These are phyloP conservation scores for Trifolium subterraneum DNA, from an alignment of 306 rosid genomes.

Conservation along the genomic window DNA sequence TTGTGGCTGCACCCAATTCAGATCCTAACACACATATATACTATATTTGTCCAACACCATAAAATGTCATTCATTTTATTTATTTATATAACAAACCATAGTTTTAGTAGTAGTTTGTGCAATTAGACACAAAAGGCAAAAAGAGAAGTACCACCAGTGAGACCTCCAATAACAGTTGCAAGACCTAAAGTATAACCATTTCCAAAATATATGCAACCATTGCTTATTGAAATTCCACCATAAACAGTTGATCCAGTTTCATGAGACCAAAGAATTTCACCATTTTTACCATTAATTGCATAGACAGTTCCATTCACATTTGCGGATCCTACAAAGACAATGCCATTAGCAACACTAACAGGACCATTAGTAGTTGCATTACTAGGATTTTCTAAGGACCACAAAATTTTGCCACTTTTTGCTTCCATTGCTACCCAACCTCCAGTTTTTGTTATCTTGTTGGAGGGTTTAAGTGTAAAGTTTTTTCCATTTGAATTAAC, in stretches of 20 bases:
- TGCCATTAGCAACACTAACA: slow-evolving; percentile 62
- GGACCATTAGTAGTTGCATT: slow-evolving; percentile 44
- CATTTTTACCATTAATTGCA: slow-evolving; percentile 50
- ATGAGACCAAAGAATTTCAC: slow-evolving; percentile 57
- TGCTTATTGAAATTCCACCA: slow-evolving; percentile 56
- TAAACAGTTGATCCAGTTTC: slow-evolving; percentile 49
- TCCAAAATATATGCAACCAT: slow-evolving; percentile 62
- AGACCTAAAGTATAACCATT: slow-evolving; percentile 36
- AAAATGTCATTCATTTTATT: not conserved
- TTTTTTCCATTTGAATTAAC: slow-evolving; percentile 43
- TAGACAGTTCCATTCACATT: slow-evolving; percentile 48
- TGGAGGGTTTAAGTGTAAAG: slow-evolving; percentile 59
- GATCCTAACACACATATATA: too few species aligned
- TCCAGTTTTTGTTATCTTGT: slow-evolving; percentile 44
- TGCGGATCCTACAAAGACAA: slow-evolving; percentile 58
- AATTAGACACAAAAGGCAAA: slow-evolving; percentile 47
- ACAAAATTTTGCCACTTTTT: slow-evolving; percentile 43
- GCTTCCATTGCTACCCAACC: slow-evolving; percentile 72
- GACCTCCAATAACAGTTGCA: not conserved
- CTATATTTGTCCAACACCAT: slow-evolving; percentile 30
- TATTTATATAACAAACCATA: too few species aligned
- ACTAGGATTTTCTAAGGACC: slow-evolving; percentile 40
- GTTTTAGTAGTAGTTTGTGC: not conserved
- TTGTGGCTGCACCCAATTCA: too few species aligned
- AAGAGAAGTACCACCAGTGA: slow-evolving; percentile 45